Base-by-base conservation (phyloP, 176 grass and related monocot genomes). In the Themeda triandra region DNA sequence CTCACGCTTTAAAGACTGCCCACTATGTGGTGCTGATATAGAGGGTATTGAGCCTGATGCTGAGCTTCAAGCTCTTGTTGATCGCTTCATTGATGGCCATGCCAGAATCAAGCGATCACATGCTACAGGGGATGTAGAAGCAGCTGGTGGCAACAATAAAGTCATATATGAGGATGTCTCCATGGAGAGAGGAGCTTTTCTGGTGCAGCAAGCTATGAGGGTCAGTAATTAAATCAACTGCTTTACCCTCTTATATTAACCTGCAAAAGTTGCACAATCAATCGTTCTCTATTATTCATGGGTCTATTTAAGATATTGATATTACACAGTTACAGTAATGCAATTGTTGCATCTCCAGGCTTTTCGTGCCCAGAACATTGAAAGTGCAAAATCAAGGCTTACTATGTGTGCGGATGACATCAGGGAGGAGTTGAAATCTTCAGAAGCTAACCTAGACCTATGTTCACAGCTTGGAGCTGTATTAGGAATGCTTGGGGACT, bases 161-260 rank as follows among this genome's bases (percentile, higher is more conserved):
- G 93, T 99, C 24, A 99, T 99, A 83, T 99, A 99, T 73, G 96
- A 90, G 49, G 93, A 99, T 84, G 93, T 99, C 30, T 99, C 96
- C 76, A 99, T 99, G 93, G 93, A 99, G 82, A 89, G 96, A 62
- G 96, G 96, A 30, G 89, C 96, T 58, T 96, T 99, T 66, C 80
- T 99, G 17, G 96, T 99, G 65, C 93, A 99, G 91, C 96, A 99
- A 83, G 93, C 96, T 60, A 95, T 99, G 96, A 93, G 96, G 93
- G 96, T 99, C 11, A 79, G 96, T 90, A 37, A 39, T 53, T 51
- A 28, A 82, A 30, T 64, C 28, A 56, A 56, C 4, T 68, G 5
- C 56, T 24, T 68, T 24, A 73, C 58, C 59, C 27, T 73, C 58
- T 15, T 75, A 24, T 35, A 13, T 54, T 32, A 65, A 71, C 73